Conservation (phyloP, 805 yeast species). For the Saccharomyces jurei region DNA sequence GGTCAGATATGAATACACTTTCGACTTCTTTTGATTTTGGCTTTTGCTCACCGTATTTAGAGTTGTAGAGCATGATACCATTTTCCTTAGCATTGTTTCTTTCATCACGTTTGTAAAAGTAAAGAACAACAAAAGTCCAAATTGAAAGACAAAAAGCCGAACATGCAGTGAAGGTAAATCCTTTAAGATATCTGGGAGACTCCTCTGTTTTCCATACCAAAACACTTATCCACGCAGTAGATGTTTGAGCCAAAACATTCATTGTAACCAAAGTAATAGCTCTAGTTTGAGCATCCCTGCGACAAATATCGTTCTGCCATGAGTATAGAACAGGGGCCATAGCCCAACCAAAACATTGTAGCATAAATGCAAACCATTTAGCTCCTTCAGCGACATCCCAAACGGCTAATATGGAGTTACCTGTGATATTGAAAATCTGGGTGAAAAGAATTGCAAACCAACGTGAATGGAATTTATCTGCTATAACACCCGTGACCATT, state of each 20-base stretch:
- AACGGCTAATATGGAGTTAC: constrained; percentile 44
- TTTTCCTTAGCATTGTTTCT: constrained; percentile 30
- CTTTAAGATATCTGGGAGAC: constrained; percentile 47
- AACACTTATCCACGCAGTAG: constrained; percentile 47
- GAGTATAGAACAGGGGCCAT: constrained; percentile 52
- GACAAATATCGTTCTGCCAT: constrained; percentile 51
- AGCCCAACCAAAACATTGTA: constrained; percentile 52
- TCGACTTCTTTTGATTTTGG: constrained; percentile 1
- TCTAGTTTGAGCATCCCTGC: constrained; percentile 45
- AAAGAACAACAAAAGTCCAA: constrained; percentile 23
- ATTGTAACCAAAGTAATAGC: constrained; percentile 44
- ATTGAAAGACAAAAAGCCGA: constrained; percentile 25
- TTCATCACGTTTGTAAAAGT: constrained; percentile 36
- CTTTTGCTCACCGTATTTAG: constrained; percentile 10
- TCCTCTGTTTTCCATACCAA: constrained; percentile 40
- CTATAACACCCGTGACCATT: constrained; percentile 23
- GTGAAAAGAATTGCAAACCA: constrained; percentile 48
- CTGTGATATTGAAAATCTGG: constrained; percentile 44
- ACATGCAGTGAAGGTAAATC: constrained; percentile 40
- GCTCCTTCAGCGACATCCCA: constrained; percentile 49
- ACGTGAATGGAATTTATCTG: constrained; percentile 45
- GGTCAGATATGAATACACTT: background rate
- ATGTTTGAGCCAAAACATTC: constrained; percentile 46
- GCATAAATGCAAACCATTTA: constrained; percentile 53
- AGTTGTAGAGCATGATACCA: constrained; percentile 31